A percentile compares a stretch with the other conserved stretches of the same genome.
phyloP scores from a whole-genome alignment of 2,329 filamentous ascomycete species.

The Cordyceps pruinosa region DNA sequence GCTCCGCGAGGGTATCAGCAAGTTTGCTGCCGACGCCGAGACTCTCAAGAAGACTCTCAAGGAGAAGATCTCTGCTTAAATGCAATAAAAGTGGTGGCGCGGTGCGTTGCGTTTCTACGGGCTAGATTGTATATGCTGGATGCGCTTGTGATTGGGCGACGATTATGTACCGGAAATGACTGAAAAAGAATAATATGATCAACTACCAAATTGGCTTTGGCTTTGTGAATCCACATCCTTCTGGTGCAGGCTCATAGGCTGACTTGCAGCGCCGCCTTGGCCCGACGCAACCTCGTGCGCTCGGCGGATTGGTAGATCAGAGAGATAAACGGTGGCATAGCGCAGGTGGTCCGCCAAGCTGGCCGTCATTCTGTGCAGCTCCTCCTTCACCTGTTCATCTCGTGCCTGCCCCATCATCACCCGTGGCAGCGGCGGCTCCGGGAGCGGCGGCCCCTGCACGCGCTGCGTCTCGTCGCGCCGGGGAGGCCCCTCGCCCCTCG shows the following conservation, averaged over 20 bases:
- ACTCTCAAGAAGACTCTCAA: slow-evolving; percentile 90
- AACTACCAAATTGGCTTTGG: background rate
- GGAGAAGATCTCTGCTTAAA: slow-evolving; percentile 63
- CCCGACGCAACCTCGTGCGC: background rate
- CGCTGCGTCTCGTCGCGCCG: background rate
- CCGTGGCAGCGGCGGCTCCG: background rate
- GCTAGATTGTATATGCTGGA: background rate
- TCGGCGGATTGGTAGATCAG: background rate
- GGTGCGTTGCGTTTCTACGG: background rate
- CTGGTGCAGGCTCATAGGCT: background rate
- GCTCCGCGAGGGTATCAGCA: slow-evolving; percentile 98
- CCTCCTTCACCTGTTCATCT: background rate
- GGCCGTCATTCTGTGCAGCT: background rate
- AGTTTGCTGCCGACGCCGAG: slow-evolving; percentile 92
- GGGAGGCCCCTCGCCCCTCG: background rate
- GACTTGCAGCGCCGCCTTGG: background rate
- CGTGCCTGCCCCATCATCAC: background rate
- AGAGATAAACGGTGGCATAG: background rate
- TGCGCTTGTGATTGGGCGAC: background rate
- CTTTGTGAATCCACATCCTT: background rate
- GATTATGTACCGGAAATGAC: slow-evolving; percentile 4
- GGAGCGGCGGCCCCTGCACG: background rate
- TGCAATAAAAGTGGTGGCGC: slow-evolving; percentile 3
- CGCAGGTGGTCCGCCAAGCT: slow-evolving; percentile 2
- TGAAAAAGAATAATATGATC: slow-evolving; percentile 6